phyloP scores from a whole-genome alignment of 148 eudicot species.

The Nepenthes gracilis region DNA sequence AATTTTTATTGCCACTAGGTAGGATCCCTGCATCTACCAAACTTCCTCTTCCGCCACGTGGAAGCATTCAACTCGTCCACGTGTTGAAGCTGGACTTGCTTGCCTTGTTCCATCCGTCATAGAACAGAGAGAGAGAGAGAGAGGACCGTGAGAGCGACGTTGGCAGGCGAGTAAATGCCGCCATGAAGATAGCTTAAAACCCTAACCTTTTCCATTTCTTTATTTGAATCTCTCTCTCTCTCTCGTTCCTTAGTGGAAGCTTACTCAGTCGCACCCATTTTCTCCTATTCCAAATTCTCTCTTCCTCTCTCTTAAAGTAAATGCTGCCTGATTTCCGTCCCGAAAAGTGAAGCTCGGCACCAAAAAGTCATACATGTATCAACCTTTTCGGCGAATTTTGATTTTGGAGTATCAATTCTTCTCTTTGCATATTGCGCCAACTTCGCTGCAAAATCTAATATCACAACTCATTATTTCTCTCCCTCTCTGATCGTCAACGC shows the following conservation, averaged over 20 bases:
- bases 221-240: background rate
- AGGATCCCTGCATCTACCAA: too few relatives aligned
- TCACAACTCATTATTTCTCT: too few relatives aligned
- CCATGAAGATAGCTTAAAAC: constrained; percentile 7
- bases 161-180: background rate
- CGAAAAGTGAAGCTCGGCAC: background rate
- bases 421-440: too few relatives aligned
- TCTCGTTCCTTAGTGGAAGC: constrained; percentile 10
- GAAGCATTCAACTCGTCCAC: too few relatives aligned
- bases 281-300: constrained; percentile 3
- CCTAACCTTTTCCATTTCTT: background rate
- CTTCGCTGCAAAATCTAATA: too few relatives aligned
- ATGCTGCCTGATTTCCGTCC: background rate
- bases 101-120: background rate
- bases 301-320: background rate
- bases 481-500: too few relatives aligned
- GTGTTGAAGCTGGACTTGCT: too few relatives aligned
- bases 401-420: too few relatives aligned
- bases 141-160: background rate
- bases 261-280: constrained; percentile 25
- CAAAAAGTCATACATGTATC: too few relatives aligned
- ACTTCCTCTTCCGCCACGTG: too few relatives aligned
- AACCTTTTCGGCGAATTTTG: too few relatives aligned
- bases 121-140: background rate
- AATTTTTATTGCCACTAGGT: too few relatives aligned